Base-by-base conservation (phyloP, 306 rosid genomes). In the Sechiopsis laciniata region DNA sequence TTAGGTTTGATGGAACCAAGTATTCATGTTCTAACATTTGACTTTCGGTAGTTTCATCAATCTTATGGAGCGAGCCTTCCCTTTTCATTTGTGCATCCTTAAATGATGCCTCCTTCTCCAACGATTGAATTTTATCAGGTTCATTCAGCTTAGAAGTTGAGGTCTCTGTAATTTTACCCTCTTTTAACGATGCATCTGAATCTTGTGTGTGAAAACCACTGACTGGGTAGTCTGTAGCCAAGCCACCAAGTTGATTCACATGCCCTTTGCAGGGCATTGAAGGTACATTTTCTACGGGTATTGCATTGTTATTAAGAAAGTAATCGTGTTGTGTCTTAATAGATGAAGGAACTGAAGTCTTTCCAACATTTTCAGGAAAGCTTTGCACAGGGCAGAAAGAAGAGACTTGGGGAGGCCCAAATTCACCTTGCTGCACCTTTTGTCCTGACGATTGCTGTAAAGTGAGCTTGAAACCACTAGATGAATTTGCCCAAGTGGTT, bases 391-490 rank as follows among this genome's bases (percentile, higher is more conserved):
- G 73, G 51, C 59, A 59, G 13, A 80, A 68, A 78, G 72, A 35
- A 54, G 85, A 58, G 46, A 45, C 17, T 20, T 57, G 82, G 84
- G 85, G 80, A 65, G 82, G 91, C 74, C 78, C 76, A 64, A 82
- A 62, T 74, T 84, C 96, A 57, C 53, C 86, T 59, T 75, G 83
- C 65, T 78, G 85, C 75, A 60, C 35, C 75, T 55, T 78, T 26
- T 70, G 86, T 77, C 83, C 87, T 68, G 74, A 80, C 64, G 76
- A 81, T 79, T 78, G 79, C 57, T 78, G 78, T 17, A 84, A 71
- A 70, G 78, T 81, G 65, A 80, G 81, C 76, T 82, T 89, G 78
- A 80, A 79, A 37, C 88, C 83, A 80, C 64, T 78, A 63, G 91
- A 76, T 58, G 84, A 77, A 73, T 81, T 76, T 71, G 87, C 85